phyloP scores from a whole-genome alignment of 1,284 basidiomycete genomes.

The Peniophora sp. region DNA sequence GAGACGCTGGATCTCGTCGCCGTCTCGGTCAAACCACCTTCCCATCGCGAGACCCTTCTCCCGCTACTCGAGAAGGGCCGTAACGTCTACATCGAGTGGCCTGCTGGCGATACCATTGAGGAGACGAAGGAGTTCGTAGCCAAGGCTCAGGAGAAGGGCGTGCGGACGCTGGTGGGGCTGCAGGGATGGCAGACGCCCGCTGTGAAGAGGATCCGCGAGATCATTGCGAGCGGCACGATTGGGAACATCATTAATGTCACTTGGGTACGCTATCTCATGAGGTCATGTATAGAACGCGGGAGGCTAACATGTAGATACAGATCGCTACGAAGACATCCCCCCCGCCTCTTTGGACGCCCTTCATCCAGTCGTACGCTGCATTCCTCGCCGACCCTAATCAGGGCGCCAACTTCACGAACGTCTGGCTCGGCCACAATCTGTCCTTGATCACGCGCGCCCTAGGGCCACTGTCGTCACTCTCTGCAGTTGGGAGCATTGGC shows the following conservation, averaged over 20 bases:
- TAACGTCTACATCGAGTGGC: conserved; percentile 32
- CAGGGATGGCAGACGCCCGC: conserved; percentile 22
- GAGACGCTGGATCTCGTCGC: conserved; percentile 28
- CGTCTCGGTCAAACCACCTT: conserved; percentile 22
- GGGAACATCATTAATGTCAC: conserved; percentile 8
- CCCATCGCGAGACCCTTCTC: conserved; percentile 19
- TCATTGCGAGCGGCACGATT: conserved; percentile 5
- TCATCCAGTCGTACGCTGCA: not conserved
- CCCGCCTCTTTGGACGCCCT: not conserved
- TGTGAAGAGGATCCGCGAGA: conserved; percentile 21
- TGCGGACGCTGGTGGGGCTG: conserved; percentile 24
- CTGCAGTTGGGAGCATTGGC: conserved; percentile 5
- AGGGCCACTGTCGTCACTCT: conserved; percentile 8
- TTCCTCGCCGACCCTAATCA: not conserved
- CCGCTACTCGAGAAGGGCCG: conserved; percentile 28
- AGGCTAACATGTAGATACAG: not conserved
- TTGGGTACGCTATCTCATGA: conserved; percentile 4
- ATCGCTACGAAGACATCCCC: not conserved
- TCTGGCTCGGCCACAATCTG: conserved; percentile 9
- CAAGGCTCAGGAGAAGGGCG: conserved; percentile 21
- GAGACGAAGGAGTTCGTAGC: conserved; percentile 25
- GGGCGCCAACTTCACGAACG: conserved; percentile 3
- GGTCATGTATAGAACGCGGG: not conserved
- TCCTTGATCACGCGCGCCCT: conserved; percentile 8
- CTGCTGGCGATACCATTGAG: conserved; percentile 19